These are phyloP conservation scores for Colletotrichum simmondsii DNA, from an alignment of 2,329 filamentous ascomycete genomes.

Conservation along the genomic window DNA sequence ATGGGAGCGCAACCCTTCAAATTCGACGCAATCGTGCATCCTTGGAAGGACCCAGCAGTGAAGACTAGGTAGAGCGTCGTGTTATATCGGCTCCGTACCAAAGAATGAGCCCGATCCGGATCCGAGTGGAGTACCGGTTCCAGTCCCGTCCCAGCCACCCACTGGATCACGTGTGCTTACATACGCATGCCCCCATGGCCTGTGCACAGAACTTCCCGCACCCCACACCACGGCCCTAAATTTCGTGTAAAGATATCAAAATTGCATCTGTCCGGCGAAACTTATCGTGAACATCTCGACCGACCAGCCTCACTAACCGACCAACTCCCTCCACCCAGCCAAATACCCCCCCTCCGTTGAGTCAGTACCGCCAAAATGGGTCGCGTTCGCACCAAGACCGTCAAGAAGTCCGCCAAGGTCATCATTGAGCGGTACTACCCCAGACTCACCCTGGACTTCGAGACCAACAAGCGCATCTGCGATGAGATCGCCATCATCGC, in stretches of 20 bases:
- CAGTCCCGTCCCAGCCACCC: not conserved
- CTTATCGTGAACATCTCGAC: conserved; percentile 55
- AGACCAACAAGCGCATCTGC: conserved; percentile 99
- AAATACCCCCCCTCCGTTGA: conserved; percentile 40
- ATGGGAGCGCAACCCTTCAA: too few species aligned
- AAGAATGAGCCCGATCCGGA: not conserved
- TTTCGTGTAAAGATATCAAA: conserved; percentile 8
- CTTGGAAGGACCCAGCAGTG: too few species aligned
- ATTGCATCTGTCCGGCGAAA: not conserved
- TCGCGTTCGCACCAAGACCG: conserved; percentile 77
- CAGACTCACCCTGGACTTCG: conserved; percentile 98
- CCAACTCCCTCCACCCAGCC: conserved; percentile 43
- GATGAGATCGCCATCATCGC: conserved; percentile 99
- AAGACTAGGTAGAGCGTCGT: too few species aligned
- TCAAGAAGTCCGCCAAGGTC: conserved; percentile 92
- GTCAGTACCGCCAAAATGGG: conserved; percentile 71
- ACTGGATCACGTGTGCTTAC: not conserved
- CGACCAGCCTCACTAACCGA: conserved; percentile 54
- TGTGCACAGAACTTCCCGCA: not conserved
- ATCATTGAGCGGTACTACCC: conserved; percentile 99
- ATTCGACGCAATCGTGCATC: too few species aligned
- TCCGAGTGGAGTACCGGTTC: not conserved
- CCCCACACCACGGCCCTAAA: conserved; percentile 21
- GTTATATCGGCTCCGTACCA: not conserved
- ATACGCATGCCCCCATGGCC: conserved; percentile 15